Conservation (phyloP, 2,329 filamentous ascomycete species). For the Aspergillus versicolor region DNA sequence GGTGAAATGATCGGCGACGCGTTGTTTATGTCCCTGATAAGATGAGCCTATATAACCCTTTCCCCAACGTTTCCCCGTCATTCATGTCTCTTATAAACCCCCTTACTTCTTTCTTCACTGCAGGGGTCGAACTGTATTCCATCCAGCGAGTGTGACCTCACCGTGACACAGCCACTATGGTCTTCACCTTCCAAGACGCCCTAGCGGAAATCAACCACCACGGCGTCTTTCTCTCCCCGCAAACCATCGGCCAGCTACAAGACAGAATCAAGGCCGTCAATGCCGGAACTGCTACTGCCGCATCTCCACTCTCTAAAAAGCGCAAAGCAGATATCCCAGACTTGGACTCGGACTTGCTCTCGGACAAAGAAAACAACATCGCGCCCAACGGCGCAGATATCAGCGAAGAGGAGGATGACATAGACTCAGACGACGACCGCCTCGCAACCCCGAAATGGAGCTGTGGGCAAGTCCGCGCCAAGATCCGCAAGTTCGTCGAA, state of each 20-base stretch:
- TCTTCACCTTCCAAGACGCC: not conserved
- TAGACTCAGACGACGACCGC: constrained; percentile 7
- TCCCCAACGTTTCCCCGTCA: no score
- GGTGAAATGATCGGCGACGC: no score
- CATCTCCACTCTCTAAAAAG: not conserved
- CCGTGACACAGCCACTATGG: not conserved
- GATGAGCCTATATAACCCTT: no score
- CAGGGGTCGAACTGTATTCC: no score
- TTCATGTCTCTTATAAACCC: no score
- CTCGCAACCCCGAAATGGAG: constrained; percentile 12
- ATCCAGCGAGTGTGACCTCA: no score
- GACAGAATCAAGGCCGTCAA: not conserved
- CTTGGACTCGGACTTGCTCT: not conserved
- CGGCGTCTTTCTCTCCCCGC: not conserved
- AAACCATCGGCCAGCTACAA: not conserved
- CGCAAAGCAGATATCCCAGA: not conserved
- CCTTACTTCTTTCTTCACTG: no score
- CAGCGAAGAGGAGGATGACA: not conserved
- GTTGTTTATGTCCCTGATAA: no score
- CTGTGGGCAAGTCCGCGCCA: constrained; percentile 40
- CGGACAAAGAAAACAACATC: not conserved
- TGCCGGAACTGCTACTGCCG: not conserved
- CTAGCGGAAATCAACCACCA: not conserved
- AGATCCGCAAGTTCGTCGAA: constrained; percentile 45
- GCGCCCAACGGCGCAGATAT: not conserved